A percentile compares a stretch with the other conserved stretches of the same genome.
Evolutionary conservation across 345 rosid genomes (phyloP).

Genomic region (Dipteronia sinensis): DNA sequence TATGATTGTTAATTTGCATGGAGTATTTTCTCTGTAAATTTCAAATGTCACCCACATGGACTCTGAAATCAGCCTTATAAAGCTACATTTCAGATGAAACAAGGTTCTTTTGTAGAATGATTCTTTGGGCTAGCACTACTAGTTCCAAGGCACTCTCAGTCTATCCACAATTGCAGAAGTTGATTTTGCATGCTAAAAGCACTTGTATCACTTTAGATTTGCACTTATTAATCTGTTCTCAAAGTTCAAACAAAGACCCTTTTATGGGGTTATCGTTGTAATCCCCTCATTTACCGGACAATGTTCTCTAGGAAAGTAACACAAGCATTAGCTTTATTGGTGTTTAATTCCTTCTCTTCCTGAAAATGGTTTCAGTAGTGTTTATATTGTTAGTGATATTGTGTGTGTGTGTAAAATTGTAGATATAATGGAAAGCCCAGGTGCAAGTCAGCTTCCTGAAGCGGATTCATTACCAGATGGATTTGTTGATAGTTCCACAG

Average conservation of each 20-base stretch:
- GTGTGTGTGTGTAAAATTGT: slow-evolving; percentile 16
- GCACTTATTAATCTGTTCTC: not conserved
- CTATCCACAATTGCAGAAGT: not conserved
- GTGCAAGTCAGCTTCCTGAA: slow-evolving; percentile 78
- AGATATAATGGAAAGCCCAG: slow-evolving; percentile 60
- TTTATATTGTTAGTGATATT: not conserved
- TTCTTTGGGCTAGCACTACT: not conserved
- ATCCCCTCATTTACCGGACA: not conserved
- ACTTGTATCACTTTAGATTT: not conserved
- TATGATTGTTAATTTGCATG: not conserved
- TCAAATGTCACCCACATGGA: not conserved
- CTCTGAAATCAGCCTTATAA: not conserved
- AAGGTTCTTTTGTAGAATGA: not conserved
- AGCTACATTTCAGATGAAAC: too few relatives aligned
- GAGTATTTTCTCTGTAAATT: not conserved
- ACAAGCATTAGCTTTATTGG: not conserved
- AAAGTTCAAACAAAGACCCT: not conserved
- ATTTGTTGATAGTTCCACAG: slow-evolving; percentile 72
- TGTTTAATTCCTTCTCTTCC: not conserved
- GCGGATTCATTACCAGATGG: slow-evolving; percentile 94
- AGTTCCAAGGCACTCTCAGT: not conserved
- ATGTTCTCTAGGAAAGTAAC: not conserved
- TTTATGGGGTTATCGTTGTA: not conserved
- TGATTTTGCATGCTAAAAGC: not conserved
- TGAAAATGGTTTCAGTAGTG: not conserved